Evolutionary conservation across 2,329 filamentous ascomycete species (phyloP).

Genomic region (Tolypocladium inflatum): DNA sequence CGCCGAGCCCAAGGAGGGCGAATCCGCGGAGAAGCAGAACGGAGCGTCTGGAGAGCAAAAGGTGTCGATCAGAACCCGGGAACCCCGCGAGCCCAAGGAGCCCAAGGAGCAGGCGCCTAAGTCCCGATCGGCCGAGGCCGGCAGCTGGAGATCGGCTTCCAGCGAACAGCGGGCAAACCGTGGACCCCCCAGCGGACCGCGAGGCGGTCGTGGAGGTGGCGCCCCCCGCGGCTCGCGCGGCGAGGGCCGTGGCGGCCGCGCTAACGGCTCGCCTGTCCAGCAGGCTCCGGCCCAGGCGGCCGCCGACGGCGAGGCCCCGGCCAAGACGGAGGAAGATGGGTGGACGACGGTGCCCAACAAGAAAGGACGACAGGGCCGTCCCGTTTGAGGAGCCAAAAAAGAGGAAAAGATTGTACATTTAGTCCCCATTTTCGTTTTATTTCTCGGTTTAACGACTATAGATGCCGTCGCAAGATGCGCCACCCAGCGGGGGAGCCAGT

Average conservation of each 20-base stretch:
- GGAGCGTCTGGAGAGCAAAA: constrained; percentile 38
- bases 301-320: constrained; percentile 18
- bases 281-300: constrained; percentile 21
- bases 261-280: constrained; percentile 33
- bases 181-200: constrained; percentile 32
- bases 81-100: constrained; percentile 17
- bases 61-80: constrained; percentile 27
- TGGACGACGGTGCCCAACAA: constrained; percentile 47
- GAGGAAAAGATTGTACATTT: constrained; percentile 25
- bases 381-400: constrained; percentile 7
- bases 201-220: constrained; percentile 29
- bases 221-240: constrained; percentile 32
- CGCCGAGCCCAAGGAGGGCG: constrained; percentile 19
- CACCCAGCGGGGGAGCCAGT: constrained; percentile 8
- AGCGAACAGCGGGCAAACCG: constrained; percentile 36
- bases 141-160: constrained; percentile 50
- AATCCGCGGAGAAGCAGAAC: constrained; percentile 13
- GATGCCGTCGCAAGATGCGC: constrained; percentile 20
- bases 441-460: constrained; percentile 25
- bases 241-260: constrained; percentile 34
- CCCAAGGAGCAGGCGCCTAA: constrained; percentile 34
- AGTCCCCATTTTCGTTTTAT: constrained; percentile 21
- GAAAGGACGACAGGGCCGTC: constrained; percentile 26
- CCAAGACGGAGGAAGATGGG: constrained; percentile 47
- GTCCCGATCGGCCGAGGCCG: constrained; percentile 46